These are phyloP conservation scores for Monilinia fructigena DNA, from an alignment of 2,329 filamentous ascomycete species.

Conservation along the genomic window DNA sequence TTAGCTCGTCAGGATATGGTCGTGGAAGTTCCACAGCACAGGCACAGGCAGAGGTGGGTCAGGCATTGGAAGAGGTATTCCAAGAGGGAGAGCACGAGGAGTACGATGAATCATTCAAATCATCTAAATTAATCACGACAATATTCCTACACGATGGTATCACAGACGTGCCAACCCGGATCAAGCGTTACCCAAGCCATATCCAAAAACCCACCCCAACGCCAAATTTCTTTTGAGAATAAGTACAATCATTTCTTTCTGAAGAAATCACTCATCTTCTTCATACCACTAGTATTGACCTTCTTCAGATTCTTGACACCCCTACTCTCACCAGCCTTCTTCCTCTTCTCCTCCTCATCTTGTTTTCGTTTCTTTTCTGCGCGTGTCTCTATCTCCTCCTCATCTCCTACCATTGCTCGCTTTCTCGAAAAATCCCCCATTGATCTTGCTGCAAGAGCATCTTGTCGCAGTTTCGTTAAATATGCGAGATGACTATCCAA, in stretches of 20 bases:
- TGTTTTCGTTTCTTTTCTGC: constrained; percentile 80
- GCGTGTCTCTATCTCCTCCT: constrained; percentile 58
- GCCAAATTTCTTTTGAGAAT: neutral
- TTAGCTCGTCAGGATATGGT: constrained; percentile 29
- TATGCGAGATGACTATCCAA: constrained; percentile 68
- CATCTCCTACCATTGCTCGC: constrained; percentile 60
- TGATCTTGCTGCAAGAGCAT: constrained; percentile 68
- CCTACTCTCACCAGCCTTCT: constrained; percentile 70
- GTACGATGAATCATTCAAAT: constrained; percentile 41
- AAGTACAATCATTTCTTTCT: constrained; percentile 53
- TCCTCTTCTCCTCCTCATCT: constrained; percentile 86
- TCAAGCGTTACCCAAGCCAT: constrained; percentile 19
- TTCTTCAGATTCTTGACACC: constrained; percentile 82
- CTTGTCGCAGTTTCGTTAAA: constrained; percentile 65
- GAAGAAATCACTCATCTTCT: constrained; percentile 95
- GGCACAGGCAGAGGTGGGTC: constrained; percentile 43
- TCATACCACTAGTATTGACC: constrained; percentile 90
- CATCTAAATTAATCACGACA: constrained; percentile 23
- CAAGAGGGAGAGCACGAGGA: constrained; percentile 54
- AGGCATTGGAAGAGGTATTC: constrained; percentile 49
- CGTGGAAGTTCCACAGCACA: constrained; percentile 14
- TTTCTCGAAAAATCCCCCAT: constrained; percentile 71
- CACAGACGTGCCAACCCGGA: constrained; percentile 17
- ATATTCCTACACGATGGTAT: constrained; percentile 25
- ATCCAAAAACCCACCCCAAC: constrained; percentile 21